Evolutionary conservation across 441 rosid genomes (phyloP).

Genomic region (Eutrema salsugineum): DNA sequence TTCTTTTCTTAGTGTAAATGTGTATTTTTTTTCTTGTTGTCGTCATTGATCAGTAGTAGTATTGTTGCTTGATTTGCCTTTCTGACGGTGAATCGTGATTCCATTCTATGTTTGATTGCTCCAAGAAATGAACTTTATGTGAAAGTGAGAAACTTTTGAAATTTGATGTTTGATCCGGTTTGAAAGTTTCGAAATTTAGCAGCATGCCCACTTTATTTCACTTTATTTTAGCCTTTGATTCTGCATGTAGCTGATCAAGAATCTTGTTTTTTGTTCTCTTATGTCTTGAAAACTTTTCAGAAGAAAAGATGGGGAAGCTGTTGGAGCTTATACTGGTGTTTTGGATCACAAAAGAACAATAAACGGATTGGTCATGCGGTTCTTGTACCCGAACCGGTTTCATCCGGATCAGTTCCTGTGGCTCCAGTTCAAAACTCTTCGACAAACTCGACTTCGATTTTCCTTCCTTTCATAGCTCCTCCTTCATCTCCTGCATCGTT

Average conservation of each 20-base stretch:
- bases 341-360: slow-evolving; percentile 69
- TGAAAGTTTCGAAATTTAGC: no score
- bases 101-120: slow-evolving; percentile 18
- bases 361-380: slow-evolving; percentile 84
- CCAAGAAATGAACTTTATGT: not conserved
- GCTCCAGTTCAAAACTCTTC: slow-evolving; percentile 27
- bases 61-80: not conserved
- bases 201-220: no score
- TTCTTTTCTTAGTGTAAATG: not conserved
- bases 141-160: not conserved
- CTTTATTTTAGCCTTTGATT: not conserved
- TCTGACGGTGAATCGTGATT: not conserved
- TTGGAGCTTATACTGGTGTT: slow-evolving; percentile 70
- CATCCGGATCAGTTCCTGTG: slow-evolving; percentile 2
- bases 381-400: slow-evolving; percentile 71
- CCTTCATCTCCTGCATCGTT: slow-evolving; percentile 94
- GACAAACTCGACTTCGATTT: slow-evolving; percentile 54
- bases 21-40: not conserved
- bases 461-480: slow-evolving; percentile 79
- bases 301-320: slow-evolving; percentile 84
- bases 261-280: not conserved
- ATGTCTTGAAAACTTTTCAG: slow-evolving; percentile 20
- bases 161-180: not conserved
- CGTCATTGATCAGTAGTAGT: not conserved
- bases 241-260: not conserved